Evolutionary conservation across 2,329 filamentous ascomycete species (phyloP).

Genomic region (Pezicula carpinea): DNA sequence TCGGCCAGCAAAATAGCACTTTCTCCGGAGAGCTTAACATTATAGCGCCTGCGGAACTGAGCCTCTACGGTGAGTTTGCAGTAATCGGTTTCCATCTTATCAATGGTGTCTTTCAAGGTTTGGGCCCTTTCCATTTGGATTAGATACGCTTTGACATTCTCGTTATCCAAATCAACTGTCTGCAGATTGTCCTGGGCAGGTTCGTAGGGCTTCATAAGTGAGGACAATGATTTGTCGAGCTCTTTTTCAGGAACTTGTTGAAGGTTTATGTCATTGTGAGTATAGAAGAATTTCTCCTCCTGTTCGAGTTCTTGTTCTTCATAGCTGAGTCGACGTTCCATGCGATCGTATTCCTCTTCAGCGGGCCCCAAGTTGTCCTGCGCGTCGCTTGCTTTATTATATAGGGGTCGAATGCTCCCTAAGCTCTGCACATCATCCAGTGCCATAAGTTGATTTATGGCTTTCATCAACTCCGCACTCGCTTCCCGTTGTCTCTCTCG

Average conservation of each 20-base stretch:
- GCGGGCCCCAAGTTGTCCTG: slow-evolving; percentile 16
- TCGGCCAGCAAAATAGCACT: slow-evolving; percentile 13
- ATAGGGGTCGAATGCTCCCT: slow-evolving; percentile 9
- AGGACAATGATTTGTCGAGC: slow-evolving; percentile 5
- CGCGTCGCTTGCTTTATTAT: slow-evolving; percentile 11
- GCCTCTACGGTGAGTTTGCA: slow-evolving; percentile 8
- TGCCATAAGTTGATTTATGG: slow-evolving; percentile 12
- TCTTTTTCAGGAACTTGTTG: not conserved
- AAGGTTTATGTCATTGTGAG: slow-evolving; percentile 6
- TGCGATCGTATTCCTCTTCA: slow-evolving; percentile 12
- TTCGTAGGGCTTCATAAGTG: slow-evolving; percentile 8
- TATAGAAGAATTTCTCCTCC: slow-evolving; percentile 19
- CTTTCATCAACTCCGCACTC: not conserved
- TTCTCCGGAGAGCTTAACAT: slow-evolving; percentile 8
- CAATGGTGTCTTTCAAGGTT: slow-evolving; percentile 9
- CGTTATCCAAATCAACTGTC: slow-evolving; percentile 5
- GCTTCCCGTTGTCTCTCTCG: slow-evolving; percentile 10
- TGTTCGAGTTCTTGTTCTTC: slow-evolving; percentile 17
- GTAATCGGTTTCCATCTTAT: slow-evolving; percentile 13
- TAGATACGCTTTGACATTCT: slow-evolving; percentile 11
- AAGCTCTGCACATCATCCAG: slow-evolving; percentile 4
- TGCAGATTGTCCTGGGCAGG: slow-evolving; percentile 1
- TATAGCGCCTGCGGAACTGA: slow-evolving; percentile 12
- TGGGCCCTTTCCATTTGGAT: slow-evolving; percentile 10
- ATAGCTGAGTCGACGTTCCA: slow-evolving; percentile 12